A percentile compares a stretch with the other conserved stretches of the same genome.
Conservation (phyloP, 345 rosid species). For the Noccaea caerulescens region DNA sequence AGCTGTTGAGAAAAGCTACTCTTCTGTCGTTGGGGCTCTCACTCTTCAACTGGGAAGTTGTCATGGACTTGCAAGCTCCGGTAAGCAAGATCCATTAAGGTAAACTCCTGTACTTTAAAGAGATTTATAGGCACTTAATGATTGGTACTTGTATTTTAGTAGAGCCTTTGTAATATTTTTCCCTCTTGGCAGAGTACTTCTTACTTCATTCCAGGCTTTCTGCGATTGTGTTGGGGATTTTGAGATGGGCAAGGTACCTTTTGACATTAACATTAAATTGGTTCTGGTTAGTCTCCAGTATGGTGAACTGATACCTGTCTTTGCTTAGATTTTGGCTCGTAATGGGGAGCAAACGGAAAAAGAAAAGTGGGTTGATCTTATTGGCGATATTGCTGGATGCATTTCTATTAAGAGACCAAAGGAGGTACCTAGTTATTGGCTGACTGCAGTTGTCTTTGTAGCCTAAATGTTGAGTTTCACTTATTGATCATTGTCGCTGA, state of each 20-base stretch:
- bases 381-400: conserved; percentile 84
- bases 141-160: conserved; percentile 14
- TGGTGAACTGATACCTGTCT: conserved; percentile 30
- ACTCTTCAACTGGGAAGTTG: conserved; percentile 91
- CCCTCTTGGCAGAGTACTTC: conserved; percentile 70
- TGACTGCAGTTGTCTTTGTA: conserved; percentile 26
- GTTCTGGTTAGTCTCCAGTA: conserved; percentile 26
- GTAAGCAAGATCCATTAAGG: conserved; percentile 88
- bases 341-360: conserved; percentile 80
- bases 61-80: conserved; percentile 82
- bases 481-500: conserved; percentile 22
- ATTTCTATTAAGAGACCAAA: conserved; percentile 97
- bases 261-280: conserved; percentile 1
- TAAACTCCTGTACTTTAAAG: conserved; percentile 41
- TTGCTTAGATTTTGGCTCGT: conserved; percentile 80
- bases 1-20: conserved; percentile 89
- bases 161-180: conserved; percentile 22
- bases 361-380: conserved; percentile 92
- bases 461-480: conserved; percentile 14
- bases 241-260: conserved; percentile 96
- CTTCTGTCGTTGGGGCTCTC: conserved; percentile 84
- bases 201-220: conserved; percentile 88
- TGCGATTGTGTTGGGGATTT: conserved; percentile 99
- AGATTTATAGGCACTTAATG: conserved; percentile 18
- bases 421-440: conserved; percentile 56